Percentiles rank a stretch among this genome's conserved stretches.
Conservation (phyloP, 768 basidiomycete species). For the Mycena amicta region DNA sequence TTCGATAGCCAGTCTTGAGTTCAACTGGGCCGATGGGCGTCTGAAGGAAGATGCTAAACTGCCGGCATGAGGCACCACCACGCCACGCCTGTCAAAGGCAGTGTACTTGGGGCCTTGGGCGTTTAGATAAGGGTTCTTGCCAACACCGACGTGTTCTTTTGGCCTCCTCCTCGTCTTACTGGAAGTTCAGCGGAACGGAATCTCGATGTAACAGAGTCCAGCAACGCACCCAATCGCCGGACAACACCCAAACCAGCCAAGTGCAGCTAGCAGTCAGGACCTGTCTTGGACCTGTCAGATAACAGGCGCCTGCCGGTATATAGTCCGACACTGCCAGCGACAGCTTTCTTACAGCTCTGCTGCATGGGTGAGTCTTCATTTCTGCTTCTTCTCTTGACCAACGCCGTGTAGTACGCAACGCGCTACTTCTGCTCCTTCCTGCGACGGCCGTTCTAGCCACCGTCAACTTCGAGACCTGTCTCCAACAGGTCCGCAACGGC, state of each 20-base stretch:
- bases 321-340: too few relatives aligned
- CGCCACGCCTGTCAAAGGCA: too few relatives aligned
- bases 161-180: neutral
- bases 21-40: too few relatives aligned
- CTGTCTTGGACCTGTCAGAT: slow-evolving; percentile 1
- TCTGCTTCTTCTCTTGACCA: neutral
- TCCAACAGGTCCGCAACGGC: slow-evolving; percentile 7
- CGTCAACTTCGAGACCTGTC: slow-evolving; percentile 18
- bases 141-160: too few relatives aligned
- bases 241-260: too few relatives aligned
- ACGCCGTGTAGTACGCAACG: neutral
- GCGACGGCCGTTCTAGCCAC: slow-evolving; percentile 5
- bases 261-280: neutral
- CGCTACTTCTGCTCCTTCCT: slow-evolving; percentile 2
- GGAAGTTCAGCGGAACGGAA: neutral
- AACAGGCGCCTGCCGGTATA: slow-evolving; percentile 22
- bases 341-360: neutral
- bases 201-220: too few relatives aligned
- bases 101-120: too few relatives aligned
- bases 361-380: neutral
- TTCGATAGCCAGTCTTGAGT: too few relatives aligned
- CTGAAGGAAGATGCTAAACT: too few relatives aligned
- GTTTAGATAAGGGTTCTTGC: too few relatives aligned
- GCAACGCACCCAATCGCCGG: too few relatives aligned
- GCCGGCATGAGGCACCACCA: too few relatives aligned